Conservation (phyloP, 2,329 filamentous ascomycete genomes). For the Aureobasidium sp. region DNA sequence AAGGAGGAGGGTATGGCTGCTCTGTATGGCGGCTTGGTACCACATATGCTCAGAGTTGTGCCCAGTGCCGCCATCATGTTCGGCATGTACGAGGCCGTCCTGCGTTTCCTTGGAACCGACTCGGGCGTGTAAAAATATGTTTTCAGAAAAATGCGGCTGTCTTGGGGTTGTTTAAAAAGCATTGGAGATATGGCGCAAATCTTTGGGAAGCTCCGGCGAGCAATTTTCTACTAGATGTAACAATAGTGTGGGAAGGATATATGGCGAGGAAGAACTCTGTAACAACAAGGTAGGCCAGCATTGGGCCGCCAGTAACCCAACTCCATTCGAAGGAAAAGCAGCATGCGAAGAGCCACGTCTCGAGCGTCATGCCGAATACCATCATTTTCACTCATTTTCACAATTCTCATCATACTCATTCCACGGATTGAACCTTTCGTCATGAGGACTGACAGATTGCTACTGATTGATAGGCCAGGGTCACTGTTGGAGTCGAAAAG, state of each 20-base stretch:
- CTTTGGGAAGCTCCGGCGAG: background rate
- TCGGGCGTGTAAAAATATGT: constrained; percentile 28
- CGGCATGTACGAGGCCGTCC: constrained; percentile 64
- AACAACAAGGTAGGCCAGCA: background rate
- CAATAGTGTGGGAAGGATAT: background rate
- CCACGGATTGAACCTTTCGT: too few species aligned
- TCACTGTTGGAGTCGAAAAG: too few species aligned
- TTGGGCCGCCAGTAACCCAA: background rate
- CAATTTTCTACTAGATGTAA: background rate
- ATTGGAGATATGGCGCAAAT: background rate
- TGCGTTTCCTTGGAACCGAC: constrained; percentile 41
- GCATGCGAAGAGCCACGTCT: background rate
- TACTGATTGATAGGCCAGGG: too few species aligned
- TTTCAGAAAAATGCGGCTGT: background rate
- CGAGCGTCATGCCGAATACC: too few species aligned
- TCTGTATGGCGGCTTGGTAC: constrained; percentile 84
- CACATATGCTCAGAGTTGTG: constrained; percentile 84
- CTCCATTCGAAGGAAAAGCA: background rate
- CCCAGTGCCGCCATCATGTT: constrained; percentile 96
- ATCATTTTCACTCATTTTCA: too few species aligned
- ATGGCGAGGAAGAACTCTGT: background rate
- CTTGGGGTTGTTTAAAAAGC: background rate
- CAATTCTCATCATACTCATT: too few species aligned
- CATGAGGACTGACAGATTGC: too few species aligned
- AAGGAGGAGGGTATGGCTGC: constrained; percentile 81